A percentile compares a stretch with the other conserved stretches of the same genome.
phyloP scores from a whole-genome alignment of 768 basidiomycete species.

The Lyophyllum shimeji region DNA sequence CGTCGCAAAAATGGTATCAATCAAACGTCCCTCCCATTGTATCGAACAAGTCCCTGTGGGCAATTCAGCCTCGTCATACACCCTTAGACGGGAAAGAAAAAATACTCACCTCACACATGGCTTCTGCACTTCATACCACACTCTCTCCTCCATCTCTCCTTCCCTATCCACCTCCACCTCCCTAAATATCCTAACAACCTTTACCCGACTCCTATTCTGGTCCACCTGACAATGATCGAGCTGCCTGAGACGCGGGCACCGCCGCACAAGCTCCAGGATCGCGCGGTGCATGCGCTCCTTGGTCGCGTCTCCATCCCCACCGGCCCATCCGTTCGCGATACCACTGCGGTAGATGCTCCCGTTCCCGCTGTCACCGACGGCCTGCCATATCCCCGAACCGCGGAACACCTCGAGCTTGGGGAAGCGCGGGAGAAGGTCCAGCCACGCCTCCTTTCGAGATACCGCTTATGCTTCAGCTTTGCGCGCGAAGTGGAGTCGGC shows the following conservation, averaged over 20 bases:
- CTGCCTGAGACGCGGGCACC: conserved; percentile 40
- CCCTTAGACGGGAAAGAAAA: neutral
- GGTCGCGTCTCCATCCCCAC: too few relatives aligned
- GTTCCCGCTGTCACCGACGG: conserved; percentile 21
- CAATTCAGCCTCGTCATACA: neutral
- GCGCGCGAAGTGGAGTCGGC: too few relatives aligned
- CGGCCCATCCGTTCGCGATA: conserved; percentile 25
- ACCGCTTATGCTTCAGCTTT: too few relatives aligned
- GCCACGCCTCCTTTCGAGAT: conserved; percentile 36
- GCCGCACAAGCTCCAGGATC: conserved; percentile 37
- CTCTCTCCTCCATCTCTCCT: neutral
- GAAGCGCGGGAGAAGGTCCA: conserved; percentile 40
- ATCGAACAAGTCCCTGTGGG: neutral
- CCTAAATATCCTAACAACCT: neutral
- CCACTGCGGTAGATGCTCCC: too few relatives aligned
- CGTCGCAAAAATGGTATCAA: too few relatives aligned
- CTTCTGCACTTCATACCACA: neutral
- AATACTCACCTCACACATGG: neutral
- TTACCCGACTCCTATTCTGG: conserved; percentile 25
- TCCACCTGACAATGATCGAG: conserved; percentile 40
- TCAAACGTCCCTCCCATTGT: neutral
- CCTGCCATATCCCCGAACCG: conserved; percentile 42
- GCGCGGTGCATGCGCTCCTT: conserved; percentile 40
- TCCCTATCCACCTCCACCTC: neutral
- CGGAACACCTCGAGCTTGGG: conserved; percentile 42